Evolutionary conservation across 495 filamentous ascomycete species (phyloP).

Genomic region (Penicillium bovifimosum): DNA sequence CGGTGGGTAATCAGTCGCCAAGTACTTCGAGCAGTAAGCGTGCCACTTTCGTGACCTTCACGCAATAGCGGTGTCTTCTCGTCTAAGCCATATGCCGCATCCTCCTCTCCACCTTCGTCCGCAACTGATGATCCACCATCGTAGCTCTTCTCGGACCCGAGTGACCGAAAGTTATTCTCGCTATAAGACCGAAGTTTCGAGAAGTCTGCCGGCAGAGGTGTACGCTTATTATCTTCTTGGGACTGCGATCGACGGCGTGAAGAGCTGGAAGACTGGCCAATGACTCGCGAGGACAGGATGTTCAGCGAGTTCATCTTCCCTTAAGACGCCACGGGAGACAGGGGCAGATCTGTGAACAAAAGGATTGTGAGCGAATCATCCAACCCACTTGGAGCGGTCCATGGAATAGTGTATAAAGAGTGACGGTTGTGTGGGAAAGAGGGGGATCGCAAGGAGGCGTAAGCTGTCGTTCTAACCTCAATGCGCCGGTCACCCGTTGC

Average conservation of each 20-base stretch:
- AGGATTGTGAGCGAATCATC: slow-evolving; percentile 25
- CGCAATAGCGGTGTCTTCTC: slow-evolving; percentile 63
- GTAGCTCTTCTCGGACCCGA: slow-evolving; percentile 31
- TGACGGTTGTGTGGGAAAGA: slow-evolving; percentile 10
- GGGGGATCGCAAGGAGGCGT: slow-evolving; percentile 17
- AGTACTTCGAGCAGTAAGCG: slow-evolving; percentile 51
- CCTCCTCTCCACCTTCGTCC: slow-evolving; percentile 29
- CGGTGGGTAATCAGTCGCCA: slow-evolving; percentile 38
- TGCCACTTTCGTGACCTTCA: slow-evolving; percentile 41
- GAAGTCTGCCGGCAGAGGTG: slow-evolving; percentile 38
- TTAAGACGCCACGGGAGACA: slow-evolving; percentile 49
- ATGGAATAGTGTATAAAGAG: slow-evolving; percentile 8
- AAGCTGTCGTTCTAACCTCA: slow-evolving; percentile 30
- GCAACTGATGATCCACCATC: slow-evolving; percentile 27
- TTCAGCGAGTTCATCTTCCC: slow-evolving; percentile 96
- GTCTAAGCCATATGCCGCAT: slow-evolving; percentile 35
- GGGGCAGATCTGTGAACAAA: slow-evolving; percentile 32
- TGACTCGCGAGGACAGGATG: slow-evolving; percentile 83
- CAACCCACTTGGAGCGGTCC: slow-evolving; percentile 16
- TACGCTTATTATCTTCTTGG: slow-evolving; percentile 49
- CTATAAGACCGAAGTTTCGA: slow-evolving; percentile 47
- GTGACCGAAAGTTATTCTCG: slow-evolving; percentile 34
- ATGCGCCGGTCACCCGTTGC: slow-evolving; percentile 44
- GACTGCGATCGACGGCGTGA: slow-evolving; percentile 61
- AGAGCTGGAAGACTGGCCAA: slow-evolving; percentile 52